Base-by-base conservation (phyloP, 768 basidiomycete species). In the Hygrophorus russula region DNA sequence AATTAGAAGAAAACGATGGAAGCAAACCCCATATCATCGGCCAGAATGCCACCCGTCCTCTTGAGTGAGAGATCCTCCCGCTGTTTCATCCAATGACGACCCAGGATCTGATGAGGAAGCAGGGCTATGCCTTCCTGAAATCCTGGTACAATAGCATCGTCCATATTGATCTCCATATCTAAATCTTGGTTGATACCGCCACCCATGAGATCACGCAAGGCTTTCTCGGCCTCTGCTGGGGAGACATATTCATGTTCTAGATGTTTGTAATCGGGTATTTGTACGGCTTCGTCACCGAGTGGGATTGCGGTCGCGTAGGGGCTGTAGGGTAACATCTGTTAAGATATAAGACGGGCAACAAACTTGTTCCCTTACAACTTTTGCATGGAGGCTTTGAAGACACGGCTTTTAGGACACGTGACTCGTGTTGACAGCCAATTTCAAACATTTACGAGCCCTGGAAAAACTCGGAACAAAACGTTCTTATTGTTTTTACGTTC, bases 31-130 rank as follows among this genome's bases (percentile, higher is more conserved):
- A 88, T 88, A 54, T 87, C 87, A 57, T 97, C 92, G 4, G 91
- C 91, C 11, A 96, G 64, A 51, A 97, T 91, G 0, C 94, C 94
- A 1, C 94, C 93, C 5, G 54, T 66, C 51, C 81, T 78, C 61
- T 87, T 88, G 27, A 76, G 80, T 6, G 70, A 59, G 1, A 59
- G 39, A 49, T 71, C 64, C 61, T 98, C 94, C 14, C 93, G 73
- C 5, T 80, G 76, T 17, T 67, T 67, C 85, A 99, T 92, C 93
- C 93, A 99, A 18, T 62, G 61, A 0, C 91, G 71, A 15, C 90
- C 89, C 38, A 86, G 64, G 7, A 96, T 68, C 53, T 99, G 96
- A 60, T 97, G 93, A 2, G 89, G 84, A 51, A 94, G 67, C 15
- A 98, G 66, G 35, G 55, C 66, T 15, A 90, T 73, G 1, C 74